phyloP scores from a whole-genome alignment of 179 eudicot genomes.

The Heliamphora ciliata region DNA sequence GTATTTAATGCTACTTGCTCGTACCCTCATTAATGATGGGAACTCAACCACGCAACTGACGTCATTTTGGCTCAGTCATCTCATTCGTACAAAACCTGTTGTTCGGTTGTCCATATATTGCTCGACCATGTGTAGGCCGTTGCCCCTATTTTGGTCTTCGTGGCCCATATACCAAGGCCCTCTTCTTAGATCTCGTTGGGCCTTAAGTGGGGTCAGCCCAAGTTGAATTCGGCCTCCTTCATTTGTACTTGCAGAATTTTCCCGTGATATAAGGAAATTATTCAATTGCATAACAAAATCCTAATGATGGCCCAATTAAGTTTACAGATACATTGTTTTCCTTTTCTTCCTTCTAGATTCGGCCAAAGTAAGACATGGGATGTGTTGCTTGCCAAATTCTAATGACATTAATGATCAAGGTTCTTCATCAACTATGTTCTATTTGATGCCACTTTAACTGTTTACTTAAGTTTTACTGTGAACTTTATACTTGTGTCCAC shows the following conservation, averaged over 20 bases:
- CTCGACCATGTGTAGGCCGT: too few relatives aligned
- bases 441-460: slow-evolving; percentile 8
- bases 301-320: not conserved
- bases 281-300: not conserved
- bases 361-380: not conserved
- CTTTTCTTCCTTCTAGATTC: not conserved
- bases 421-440: not conserved
- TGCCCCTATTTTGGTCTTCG: too few relatives aligned
- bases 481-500: slow-evolving; percentile 5
- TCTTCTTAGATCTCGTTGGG: too few relatives aligned
- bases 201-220: too few relatives aligned
- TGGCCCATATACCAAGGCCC: too few relatives aligned
- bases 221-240: too few relatives aligned
- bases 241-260: not conserved
- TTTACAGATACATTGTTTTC: not conserved
- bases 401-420: not conserved
- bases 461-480: not conserved
- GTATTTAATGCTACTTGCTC: too few relatives aligned
- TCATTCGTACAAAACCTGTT: too few relatives aligned
- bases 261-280: not conserved
- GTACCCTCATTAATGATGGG: too few relatives aligned
- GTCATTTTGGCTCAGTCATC: too few relatives aligned
- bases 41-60: too few relatives aligned
- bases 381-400: not conserved
- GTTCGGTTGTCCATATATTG: too few relatives aligned